A percentile compares a stretch with the other conserved stretches of the same genome.
Conservation (phyloP, 768 basidiomycete genomes). For the Collybia sordida region DNA sequence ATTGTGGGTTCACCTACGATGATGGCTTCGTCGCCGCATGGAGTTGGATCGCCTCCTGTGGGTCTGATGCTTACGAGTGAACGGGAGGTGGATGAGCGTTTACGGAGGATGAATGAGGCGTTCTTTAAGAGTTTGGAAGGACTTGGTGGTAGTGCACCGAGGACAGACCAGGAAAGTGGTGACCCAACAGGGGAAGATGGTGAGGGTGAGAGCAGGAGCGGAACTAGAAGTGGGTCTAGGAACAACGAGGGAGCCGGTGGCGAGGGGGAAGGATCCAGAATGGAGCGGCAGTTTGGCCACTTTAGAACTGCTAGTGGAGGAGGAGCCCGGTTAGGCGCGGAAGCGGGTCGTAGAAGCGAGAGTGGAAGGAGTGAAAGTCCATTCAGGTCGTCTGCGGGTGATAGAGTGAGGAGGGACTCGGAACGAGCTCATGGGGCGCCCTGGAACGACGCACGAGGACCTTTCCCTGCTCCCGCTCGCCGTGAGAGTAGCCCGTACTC, state of each 20-base stretch:
- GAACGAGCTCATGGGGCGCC: background rate
- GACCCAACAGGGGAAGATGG: constrained; percentile 8
- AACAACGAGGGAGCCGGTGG: constrained; percentile 7
- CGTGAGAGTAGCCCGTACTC: background rate
- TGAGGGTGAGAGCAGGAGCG: constrained; percentile 9
- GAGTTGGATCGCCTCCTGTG: background rate
- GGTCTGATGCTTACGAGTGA: constrained; percentile 50
- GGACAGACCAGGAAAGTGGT: background rate
- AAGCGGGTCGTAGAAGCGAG: background rate
- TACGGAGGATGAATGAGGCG: constrained; percentile 65
- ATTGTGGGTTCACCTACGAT: too few species aligned
- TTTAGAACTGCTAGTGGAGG: constrained; percentile 1
- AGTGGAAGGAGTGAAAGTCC: background rate
- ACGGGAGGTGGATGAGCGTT: constrained; percentile 62
- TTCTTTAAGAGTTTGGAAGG: constrained; percentile 67
- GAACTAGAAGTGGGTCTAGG: background rate
- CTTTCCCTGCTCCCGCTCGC: background rate
- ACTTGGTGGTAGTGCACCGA: constrained; percentile 34
- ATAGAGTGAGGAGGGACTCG: background rate
- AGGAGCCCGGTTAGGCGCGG: background rate
- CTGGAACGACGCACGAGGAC: background rate
- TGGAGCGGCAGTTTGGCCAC: background rate
- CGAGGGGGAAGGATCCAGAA: constrained; percentile 2
- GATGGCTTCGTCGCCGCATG: too few species aligned
- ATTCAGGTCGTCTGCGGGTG: background rate